Conservation (phyloP, 495 filamentous ascomycete species). For the Bacidia gigantensis region DNA sequence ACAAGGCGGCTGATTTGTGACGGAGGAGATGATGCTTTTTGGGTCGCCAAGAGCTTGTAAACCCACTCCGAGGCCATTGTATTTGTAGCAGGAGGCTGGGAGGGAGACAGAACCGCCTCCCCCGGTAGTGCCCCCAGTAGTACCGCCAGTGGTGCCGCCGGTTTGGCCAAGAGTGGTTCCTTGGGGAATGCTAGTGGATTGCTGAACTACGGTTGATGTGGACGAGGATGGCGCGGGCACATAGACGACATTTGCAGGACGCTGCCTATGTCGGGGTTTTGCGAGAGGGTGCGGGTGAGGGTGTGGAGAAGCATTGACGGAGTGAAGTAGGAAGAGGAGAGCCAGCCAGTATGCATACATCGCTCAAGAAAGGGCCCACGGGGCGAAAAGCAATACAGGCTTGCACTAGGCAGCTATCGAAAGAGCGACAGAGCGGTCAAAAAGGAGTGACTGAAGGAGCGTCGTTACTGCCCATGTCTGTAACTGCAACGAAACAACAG, state of each 20-base stretch:
- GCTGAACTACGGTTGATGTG: background rate
- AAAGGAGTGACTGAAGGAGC: background rate
- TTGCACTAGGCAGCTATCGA: background rate
- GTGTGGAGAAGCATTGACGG: background rate
- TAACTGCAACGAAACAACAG: background rate
- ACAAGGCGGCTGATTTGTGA: background rate
- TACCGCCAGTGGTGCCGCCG: background rate
- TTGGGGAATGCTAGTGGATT: background rate
- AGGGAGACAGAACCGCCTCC: background rate
- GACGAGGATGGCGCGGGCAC: background rate
- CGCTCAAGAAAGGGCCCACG: background rate
- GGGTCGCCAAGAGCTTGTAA: conserved; percentile 1
- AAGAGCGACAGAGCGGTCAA: background rate
- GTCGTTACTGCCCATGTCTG: background rate
- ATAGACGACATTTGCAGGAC: background rate
- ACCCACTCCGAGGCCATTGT: conserved; percentile 7
- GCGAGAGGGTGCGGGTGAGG: background rate
- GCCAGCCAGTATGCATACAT: background rate
- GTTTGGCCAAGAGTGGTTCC: background rate
- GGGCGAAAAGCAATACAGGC: background rate
- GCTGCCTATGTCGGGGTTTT: background rate
- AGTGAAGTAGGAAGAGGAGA: background rate
- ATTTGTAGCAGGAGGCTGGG: background rate
- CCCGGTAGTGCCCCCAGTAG: background rate
- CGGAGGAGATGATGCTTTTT: background rate